Evolutionary conservation across 2,329 filamentous ascomycete genomes (phyloP).

Genomic region (Kalmusia sp.): DNA sequence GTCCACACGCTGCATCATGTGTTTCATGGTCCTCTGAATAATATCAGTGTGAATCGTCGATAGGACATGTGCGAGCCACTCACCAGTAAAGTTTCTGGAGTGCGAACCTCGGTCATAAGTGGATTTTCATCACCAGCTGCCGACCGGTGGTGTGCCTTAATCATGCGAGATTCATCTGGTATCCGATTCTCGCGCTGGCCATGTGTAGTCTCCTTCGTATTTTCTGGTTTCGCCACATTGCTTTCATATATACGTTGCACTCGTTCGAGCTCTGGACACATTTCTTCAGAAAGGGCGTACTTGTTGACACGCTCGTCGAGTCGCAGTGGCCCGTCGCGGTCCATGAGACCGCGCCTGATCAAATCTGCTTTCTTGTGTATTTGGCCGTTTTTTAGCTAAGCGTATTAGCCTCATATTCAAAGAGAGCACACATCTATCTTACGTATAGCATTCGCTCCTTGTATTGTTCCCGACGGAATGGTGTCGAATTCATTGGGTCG

Average conservation of each 20-base stretch:
- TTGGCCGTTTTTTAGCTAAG: conserved; percentile 26
- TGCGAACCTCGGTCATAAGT: conserved; percentile 68
- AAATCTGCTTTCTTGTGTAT: conserved; percentile 58
- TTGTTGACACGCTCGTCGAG: conserved; percentile 67
- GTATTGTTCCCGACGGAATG: conserved; percentile 32
- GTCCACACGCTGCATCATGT: conserved; percentile 57
- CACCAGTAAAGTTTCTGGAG: conserved; percentile 56
- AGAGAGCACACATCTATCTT: conserved; percentile 9
- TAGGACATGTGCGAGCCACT: conserved; percentile 13
- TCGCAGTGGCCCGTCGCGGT: conserved; percentile 65
- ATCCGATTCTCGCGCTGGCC: conserved; percentile 39
- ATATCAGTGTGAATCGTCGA: conserved; percentile 13
- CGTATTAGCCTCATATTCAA: conserved; percentile 14
- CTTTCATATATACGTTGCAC: conserved; percentile 68
- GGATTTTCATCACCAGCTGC: conserved; percentile 69
- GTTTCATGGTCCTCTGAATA: conserved; percentile 50
- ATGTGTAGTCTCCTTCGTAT: conserved; percentile 48
- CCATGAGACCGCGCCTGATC: conserved; percentile 37
- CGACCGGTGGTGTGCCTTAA: conserved; percentile 69
- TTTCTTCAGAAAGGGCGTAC: conserved; percentile 67
- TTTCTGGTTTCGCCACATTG: conserved; percentile 67
- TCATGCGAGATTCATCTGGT: conserved; percentile 63
- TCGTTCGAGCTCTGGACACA: conserved; percentile 70
- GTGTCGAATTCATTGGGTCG: conserved; percentile 28
- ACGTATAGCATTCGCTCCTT: conserved; percentile 35